These are phyloP conservation scores for Mycena chlorophos DNA, from an alignment of 768 basidiomycete genomes.

Conservation along the genomic window DNA sequence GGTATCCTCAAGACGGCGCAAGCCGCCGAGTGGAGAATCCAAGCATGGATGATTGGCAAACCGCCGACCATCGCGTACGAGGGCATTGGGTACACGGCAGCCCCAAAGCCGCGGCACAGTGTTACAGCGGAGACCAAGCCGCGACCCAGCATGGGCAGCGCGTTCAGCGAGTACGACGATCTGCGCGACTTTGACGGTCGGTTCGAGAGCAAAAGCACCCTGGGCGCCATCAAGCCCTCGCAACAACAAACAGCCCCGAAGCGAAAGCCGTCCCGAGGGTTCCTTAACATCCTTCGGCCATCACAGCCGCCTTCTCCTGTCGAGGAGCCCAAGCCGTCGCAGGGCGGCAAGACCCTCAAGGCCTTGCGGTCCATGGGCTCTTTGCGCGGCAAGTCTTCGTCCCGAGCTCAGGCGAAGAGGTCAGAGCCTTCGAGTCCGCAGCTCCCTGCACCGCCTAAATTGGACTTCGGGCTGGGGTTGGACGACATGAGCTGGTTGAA, in stretches of 20 bases:
- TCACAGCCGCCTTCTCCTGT: constrained; percentile 47
- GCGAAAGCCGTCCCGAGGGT: constrained; percentile 66
- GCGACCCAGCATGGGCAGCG: constrained; percentile 69
- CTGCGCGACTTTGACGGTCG: constrained; percentile 83
- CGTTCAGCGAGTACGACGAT: constrained; percentile 87
- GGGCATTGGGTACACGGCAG: constrained; percentile 80
- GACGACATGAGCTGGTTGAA: constrained; percentile 55
- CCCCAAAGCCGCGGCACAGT: constrained; percentile 26
- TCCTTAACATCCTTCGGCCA: constrained; percentile 63
- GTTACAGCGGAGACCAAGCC: constrained; percentile 36
- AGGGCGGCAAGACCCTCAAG: constrained; percentile 59
- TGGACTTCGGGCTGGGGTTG: constrained; percentile 59
- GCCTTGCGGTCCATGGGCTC: constrained; percentile 81
- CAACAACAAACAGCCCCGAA: constrained; percentile 40
- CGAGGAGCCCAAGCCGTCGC: constrained; percentile 35
- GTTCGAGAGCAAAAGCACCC: constrained; percentile 78
- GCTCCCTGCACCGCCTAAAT: constrained; percentile 51
- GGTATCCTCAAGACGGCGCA: constrained; percentile 92
- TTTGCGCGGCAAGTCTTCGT: constrained; percentile 55
- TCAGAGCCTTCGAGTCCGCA: constrained; percentile 49
- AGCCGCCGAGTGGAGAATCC: constrained; percentile 95
- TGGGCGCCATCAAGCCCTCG: constrained; percentile 45
- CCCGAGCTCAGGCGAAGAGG: constrained; percentile 32
- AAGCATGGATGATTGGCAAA: constrained; percentile 97
- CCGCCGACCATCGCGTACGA: constrained; percentile 82